Evolutionary conservation across 2,329 filamentous ascomycete genomes (phyloP), one percentile per base, ranked within the genome.

Genomic region (Cercospora sp.): DNA sequence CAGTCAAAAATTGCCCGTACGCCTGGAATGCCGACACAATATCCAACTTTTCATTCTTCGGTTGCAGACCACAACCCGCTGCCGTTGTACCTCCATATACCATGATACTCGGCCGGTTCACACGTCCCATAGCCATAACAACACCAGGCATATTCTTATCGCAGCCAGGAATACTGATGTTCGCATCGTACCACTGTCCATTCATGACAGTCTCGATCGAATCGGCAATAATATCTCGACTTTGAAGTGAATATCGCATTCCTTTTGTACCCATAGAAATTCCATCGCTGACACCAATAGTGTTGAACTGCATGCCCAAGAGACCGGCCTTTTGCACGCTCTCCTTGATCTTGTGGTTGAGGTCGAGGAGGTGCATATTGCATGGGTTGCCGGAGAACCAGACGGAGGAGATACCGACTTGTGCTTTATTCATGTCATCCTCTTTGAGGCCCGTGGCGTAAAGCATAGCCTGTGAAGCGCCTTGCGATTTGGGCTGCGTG

Each of bases 181-280:
- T 98, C 74, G 89, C 94, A 80, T 99, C 95, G 79, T 99, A 98
- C 93, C 94, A 98, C 82, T 99, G 95, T 16, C 93, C 95, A 73
- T 93, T 91, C 94, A 98, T 99, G 75, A 99, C 95, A 5, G 95
- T 98, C 86, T 99, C 95, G 77, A 99, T 97, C 70, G 92, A 96
- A 83, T 99, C 95, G 76, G 95, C 95, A 75, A 99, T 99, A 76
- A 99, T 88, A 81, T 99, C 95, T 79, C 95, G 88, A 74, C 92
- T 97, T 84, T 98, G 95, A 65, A 79, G 72, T 7, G 76, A 78
- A 83, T 93, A 98, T 71, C 94, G 88, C 95, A 99, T 99, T 75
- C 96, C 95, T 40, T 90, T 92, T 59, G 95, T 99, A 62, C 95
- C 95, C 95, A 99, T 99, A 75, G 93, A 97, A 76, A 99, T 99